Evolutionary conservation across 179 eudicot species (phyloP), one percentile per base, ranked within the genome.

Genomic region (Beta corolliflora): DNA sequence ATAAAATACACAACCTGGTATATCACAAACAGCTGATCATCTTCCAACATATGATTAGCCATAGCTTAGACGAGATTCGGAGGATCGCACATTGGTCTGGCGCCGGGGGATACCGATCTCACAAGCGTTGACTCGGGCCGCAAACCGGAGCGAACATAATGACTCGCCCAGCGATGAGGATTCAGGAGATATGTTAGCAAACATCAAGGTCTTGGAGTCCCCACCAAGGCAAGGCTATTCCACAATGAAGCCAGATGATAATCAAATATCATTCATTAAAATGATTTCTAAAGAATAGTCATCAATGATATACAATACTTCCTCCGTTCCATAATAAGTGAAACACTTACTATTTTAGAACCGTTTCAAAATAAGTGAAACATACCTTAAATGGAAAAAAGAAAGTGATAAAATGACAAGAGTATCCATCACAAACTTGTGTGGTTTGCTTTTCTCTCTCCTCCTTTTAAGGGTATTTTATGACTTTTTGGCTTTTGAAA

Each of bases 181-280:
- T 53, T 92, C 99, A 0, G 97, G 99, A 53, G 99, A 91, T 31
- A 95, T 81, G 86, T 95, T 95, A 48, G 89, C 99, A 83, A 95
- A 90, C 99, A 95, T 95, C 88, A 95, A 78, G 7, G 97, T 92
- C 90, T 95, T 95, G 9, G 99, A 94, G 85, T 95, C 99, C 70
- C 99, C 99, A 75, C 98, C 99, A 82, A 95, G 89, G 87, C 99
- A 95, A 78, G 99, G 99, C 99, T 95, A 88, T 77, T 87, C 68
- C 83, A 89, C 78, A 68, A 88, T 80, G 21, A 45, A 80, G 36
- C 79, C 8, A 5, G 11, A 16, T 56, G 48, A 36, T 74, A 29
- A 15, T 75, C 25, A 75, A 56, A 75, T 16, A 31, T 9, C 23
- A 73, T 15, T 29, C 48, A 9, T 54, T 55, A 3, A 48, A 45